Conservation (phyloP, 208 protist genomes). For the Crithidia sp. region DNA sequence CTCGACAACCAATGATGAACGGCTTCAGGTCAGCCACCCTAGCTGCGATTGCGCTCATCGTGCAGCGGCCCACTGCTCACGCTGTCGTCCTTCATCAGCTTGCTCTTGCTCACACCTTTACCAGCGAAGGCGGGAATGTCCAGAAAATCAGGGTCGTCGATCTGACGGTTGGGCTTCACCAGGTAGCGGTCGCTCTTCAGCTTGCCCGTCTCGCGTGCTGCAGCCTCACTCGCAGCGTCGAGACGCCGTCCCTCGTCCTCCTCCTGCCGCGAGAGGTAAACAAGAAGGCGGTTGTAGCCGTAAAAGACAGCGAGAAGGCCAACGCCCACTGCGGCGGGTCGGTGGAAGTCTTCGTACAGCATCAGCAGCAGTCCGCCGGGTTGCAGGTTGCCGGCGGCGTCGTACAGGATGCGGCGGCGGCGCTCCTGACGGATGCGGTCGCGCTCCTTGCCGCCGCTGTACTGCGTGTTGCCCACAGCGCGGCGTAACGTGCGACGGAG, state of each 20-base stretch:
- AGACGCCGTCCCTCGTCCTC: constrained; percentile 36
- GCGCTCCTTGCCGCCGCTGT: constrained; percentile 62
- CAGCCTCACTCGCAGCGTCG: constrained; percentile 52
- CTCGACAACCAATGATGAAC: no score
- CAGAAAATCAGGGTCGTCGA: constrained; percentile 80
- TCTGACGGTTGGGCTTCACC: constrained; percentile 71
- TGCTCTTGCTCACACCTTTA: constrained; percentile 65
- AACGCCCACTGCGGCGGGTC: constrained; percentile 38
- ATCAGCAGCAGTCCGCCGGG: constrained; percentile 45
- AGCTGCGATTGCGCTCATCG: constrained; percentile 22
- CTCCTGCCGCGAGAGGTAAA: constrained; percentile 48
- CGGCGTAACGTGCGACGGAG: constrained; percentile 44
- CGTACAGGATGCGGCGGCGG: constrained; percentile 62
- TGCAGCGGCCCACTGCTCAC: constrained; percentile 31
- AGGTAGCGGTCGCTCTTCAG: constrained; percentile 69
- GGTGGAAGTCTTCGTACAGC: constrained; percentile 69
- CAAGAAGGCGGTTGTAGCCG: constrained; percentile 60
- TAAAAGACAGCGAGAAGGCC: constrained; percentile 38
- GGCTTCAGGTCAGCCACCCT: background rate
- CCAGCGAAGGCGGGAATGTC: constrained; percentile 73
- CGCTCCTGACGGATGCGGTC: constrained; percentile 66
- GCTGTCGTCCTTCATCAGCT: constrained; percentile 60
- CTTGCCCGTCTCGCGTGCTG: constrained; percentile 59
- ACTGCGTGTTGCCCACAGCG: constrained; percentile 38
- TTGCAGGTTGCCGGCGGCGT: constrained; percentile 58